These are phyloP conservation scores for Albatrellus sp. DNA, from an alignment of 1,284 basidiomycete genomes.

Conservation along the genomic window DNA sequence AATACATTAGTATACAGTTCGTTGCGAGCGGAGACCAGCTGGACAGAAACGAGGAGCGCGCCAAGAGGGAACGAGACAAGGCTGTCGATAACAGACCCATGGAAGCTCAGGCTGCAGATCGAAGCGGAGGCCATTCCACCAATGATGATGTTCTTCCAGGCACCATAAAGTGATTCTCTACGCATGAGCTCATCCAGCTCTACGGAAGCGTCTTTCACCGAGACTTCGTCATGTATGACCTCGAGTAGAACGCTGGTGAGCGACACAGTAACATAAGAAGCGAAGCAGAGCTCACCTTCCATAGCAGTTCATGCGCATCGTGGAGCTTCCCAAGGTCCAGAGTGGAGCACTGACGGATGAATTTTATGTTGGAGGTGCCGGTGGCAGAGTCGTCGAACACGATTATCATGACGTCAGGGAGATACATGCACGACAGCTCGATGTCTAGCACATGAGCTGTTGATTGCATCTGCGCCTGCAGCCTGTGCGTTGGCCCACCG, in stretches of 20 bases:
- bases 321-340: constrained; percentile 72
- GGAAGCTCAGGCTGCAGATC: constrained; percentile 65
- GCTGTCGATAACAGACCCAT: constrained; percentile 73
- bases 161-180: constrained; percentile 47
- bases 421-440: constrained; percentile 74
- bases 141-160: constrained; percentile 59
- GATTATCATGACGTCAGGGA: constrained; percentile 76
- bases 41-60: constrained; percentile 66
- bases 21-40: constrained; percentile 62
- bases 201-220: constrained; percentile 67
- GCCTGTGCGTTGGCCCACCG: constrained; percentile 80
- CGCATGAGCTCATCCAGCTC: constrained; percentile 73
- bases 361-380: constrained; percentile 78
- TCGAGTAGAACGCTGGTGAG: constrained; percentile 14
- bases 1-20: constrained; percentile 83
- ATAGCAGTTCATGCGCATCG: constrained; percentile 70
- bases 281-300: constrained; percentile 41
- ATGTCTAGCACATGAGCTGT: constrained; percentile 82
- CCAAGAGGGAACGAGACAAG: constrained; percentile 71
- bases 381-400: constrained; percentile 78
- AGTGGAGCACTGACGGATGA: constrained; percentile 67
- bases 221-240: constrained; percentile 81
- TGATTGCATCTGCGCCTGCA: constrained; percentile 79
- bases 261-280: neutral
- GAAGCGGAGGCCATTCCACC: constrained; percentile 76